phyloP scores from a whole-genome alignment of 2,329 filamentous ascomycete species.

The Epichloe bromicola region DNA sequence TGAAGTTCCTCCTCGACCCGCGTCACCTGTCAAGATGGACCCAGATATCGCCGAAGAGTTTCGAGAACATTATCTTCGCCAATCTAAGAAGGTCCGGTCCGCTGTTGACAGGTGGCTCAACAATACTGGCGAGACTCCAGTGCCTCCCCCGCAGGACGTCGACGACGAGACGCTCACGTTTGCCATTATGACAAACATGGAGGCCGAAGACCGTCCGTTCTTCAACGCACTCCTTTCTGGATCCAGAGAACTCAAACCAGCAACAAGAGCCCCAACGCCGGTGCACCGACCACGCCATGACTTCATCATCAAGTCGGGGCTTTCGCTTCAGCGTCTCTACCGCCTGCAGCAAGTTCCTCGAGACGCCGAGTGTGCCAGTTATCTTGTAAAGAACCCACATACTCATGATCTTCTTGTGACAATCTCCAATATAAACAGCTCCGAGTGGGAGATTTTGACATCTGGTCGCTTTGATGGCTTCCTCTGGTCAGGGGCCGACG shows the following conservation, averaged over 20 bases:
- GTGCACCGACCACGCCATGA: conserved; percentile 53
- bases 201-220: conserved; percentile 59
- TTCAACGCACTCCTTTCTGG: conserved; percentile 70
- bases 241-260: conserved; percentile 41
- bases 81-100: conserved; percentile 89
- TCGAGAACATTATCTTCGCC: conserved; percentile 78
- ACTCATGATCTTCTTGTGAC: conserved; percentile 82
- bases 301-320: conserved; percentile 59
- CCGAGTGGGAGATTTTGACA: conserved; percentile 93
- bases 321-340: conserved; percentile 77
- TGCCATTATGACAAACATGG: conserved; percentile 80
- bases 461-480: conserved; percentile 94
- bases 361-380: conserved; percentile 76
- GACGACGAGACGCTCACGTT: conserved; percentile 91
- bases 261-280: conserved; percentile 55
- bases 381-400: conserved; percentile 67
- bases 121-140: conserved; percentile 60
- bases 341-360: conserved; percentile 59
- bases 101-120: conserved; percentile 85
- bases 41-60: conserved; percentile 92
- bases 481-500: conserved; percentile 80
- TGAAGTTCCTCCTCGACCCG: conserved; percentile 42
- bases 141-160: conserved; percentile 75
- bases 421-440: conserved; percentile 71
- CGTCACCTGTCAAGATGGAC: conserved; percentile 62